These are phyloP conservation scores for Luvunga scandens DNA, from an alignment of 345 rosid species.

Conservation along the genomic window DNA sequence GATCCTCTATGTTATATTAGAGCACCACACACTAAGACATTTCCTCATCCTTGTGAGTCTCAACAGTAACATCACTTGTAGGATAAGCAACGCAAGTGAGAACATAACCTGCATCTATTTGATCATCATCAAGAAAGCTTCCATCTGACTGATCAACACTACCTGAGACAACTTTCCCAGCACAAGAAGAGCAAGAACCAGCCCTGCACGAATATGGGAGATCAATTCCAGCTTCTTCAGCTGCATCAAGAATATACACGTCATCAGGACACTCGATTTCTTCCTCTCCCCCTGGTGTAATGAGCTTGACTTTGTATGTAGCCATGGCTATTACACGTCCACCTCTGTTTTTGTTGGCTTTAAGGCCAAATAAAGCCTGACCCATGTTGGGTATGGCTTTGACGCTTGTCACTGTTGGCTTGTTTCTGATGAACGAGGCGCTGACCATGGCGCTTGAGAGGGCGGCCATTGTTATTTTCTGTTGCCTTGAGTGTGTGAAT, in stretches of 20 bases:
- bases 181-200: conserved; percentile 89
- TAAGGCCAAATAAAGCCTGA: conserved; percentile 62
- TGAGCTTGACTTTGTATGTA: conserved; percentile 63
- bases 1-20: too few relatives aligned
- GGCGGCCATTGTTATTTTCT: conserved; percentile 36
- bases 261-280: conserved; percentile 59
- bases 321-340: conserved; percentile 66
- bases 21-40: conserved; percentile 23
- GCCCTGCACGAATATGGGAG: conserved; percentile 97
- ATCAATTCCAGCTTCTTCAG: conserved; percentile 74
- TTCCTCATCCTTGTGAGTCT: conserved; percentile 94
- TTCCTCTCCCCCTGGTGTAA: conserved; percentile 62
- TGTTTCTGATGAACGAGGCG: conserved; percentile 55
- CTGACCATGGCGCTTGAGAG: conserved; percentile 61
- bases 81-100: conserved; percentile 86
- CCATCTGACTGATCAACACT: conserved; percentile 75
- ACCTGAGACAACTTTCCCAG: conserved; percentile 56
- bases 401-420: conserved; percentile 39
- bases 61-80: conserved; percentile 48
- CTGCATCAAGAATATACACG: conserved; percentile 60
- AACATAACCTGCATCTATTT: conserved; percentile 58
- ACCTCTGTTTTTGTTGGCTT: conserved; percentile 39
- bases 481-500: not conserved
- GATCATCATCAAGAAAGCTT: conserved; percentile 83
- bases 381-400: conserved; percentile 42